Evolutionary conservation across 2,329 filamentous ascomycete genomes (phyloP).

Genomic region (Zymoseptoria pseudotritici): DNA sequence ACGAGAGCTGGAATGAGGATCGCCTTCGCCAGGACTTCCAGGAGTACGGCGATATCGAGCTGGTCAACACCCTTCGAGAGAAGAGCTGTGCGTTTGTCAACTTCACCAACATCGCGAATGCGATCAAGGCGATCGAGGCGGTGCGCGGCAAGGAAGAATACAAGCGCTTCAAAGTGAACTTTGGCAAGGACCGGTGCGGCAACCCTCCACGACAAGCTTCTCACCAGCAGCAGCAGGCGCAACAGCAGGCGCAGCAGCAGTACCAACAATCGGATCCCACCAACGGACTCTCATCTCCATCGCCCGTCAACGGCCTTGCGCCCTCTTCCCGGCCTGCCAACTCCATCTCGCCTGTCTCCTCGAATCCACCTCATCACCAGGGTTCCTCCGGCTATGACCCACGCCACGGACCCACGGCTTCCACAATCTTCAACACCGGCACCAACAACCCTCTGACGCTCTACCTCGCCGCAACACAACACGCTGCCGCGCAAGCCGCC

Average conservation of each 20-base stretch:
- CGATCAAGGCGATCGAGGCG: slow-evolving; percentile 98
- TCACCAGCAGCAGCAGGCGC: slow-evolving; percentile 48
- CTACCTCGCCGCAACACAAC: slow-evolving; percentile 59
- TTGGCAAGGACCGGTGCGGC: slow-evolving; percentile 95
- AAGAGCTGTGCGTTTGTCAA: slow-evolving; percentile 99
- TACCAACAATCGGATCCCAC: slow-evolving; percentile 45
- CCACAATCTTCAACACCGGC: slow-evolving; percentile 69
- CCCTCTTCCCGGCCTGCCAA: slow-evolving; percentile 45
- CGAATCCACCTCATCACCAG: slow-evolving; percentile 34
- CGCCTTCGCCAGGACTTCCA: slow-evolving; percentile 92
- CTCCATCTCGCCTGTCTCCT: slow-evolving; percentile 54
- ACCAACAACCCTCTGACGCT: slow-evolving; percentile 83
- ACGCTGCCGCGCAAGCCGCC: slow-evolving; percentile 56
- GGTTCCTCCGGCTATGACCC: slow-evolving; percentile 52
- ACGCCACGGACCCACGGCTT: slow-evolving; percentile 57
- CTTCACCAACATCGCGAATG: slow-evolving; percentile 99
- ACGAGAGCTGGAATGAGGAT: slow-evolving; percentile 96
- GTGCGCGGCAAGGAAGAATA: slow-evolving; percentile 93
- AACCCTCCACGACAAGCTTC: slow-evolving; percentile 87
- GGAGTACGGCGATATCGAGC: slow-evolving; percentile 94
- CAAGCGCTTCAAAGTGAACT: slow-evolving; percentile 98
- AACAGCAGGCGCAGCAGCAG: slow-evolving; percentile 61
- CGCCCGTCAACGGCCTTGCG: slow-evolving; percentile 52
- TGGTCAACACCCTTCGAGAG: slow-evolving; percentile 92
- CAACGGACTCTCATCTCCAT: slow-evolving; percentile 50